These are phyloP conservation scores for Colletotrichum tamarilloi DNA, from an alignment of 2,329 filamentous ascomycete genomes.

Conservation along the genomic window DNA sequence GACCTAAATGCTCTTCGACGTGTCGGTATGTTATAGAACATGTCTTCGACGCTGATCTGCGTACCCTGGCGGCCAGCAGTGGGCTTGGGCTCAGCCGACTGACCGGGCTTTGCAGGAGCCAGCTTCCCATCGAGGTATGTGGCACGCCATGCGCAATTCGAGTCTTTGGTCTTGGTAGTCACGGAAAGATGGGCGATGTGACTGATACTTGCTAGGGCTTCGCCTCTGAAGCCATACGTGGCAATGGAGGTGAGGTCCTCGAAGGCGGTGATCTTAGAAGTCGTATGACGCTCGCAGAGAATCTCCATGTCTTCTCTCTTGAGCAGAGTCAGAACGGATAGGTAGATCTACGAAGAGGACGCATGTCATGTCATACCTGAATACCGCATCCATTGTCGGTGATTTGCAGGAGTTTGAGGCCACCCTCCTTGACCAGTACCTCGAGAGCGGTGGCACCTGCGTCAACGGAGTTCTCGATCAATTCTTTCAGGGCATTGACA, in stretches of 20 bases:
- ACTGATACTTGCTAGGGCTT: slow-evolving; percentile 96
- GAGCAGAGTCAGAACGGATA: slow-evolving; percentile 38
- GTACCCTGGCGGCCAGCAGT: slow-evolving; percentile 90
- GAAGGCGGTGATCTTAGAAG: slow-evolving; percentile 93
- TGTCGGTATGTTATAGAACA: slow-evolving; percentile 96
- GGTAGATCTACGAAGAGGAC: not conserved
- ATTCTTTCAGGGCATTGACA: slow-evolving; percentile 93
- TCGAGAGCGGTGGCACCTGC: slow-evolving; percentile 94
- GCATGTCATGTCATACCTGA: slow-evolving; percentile 65
- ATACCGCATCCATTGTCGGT: slow-evolving; percentile 98
- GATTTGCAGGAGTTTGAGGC: slow-evolving; percentile 94
- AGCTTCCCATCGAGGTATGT: slow-evolving; percentile 88
- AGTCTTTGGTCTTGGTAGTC: slow-evolving; percentile 91
- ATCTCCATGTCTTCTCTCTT: slow-evolving; percentile 92
- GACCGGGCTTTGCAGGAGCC: slow-evolving; percentile 86
- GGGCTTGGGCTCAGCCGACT: slow-evolving; percentile 85
- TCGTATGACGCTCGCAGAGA: slow-evolving; percentile 95
- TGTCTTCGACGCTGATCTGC: slow-evolving; percentile 94
- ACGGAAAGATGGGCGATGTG: slow-evolving; percentile 97
- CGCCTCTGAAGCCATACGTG: slow-evolving; percentile 97
- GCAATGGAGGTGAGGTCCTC: slow-evolving; percentile 91
- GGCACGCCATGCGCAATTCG: slow-evolving; percentile 89
- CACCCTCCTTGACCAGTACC: slow-evolving; percentile 92
- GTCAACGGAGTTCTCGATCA: slow-evolving; percentile 97
- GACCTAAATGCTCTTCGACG: slow-evolving; percentile 91